Evolutionary conservation across 441 rosid species (phyloP).

Genomic region (Eruca vesicaria): DNA sequence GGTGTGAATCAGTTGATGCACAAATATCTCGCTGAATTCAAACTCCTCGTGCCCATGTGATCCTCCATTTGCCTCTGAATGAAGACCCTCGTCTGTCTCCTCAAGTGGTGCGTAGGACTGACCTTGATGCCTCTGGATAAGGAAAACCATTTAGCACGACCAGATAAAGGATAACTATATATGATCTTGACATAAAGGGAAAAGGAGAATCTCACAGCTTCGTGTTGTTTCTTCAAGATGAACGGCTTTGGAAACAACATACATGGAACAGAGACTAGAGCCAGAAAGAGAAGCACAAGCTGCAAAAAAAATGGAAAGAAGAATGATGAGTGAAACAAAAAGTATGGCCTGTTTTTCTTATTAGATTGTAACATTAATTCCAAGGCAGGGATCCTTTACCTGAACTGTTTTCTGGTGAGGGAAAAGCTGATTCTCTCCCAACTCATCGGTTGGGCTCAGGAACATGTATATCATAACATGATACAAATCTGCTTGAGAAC

Average conservation of each 20-base stretch:
- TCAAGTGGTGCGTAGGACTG: slow-evolving; percentile 53
- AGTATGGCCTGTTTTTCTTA: not conserved
- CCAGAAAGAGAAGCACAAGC: slow-evolving; percentile 70
- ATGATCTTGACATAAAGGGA: too few relatives aligned
- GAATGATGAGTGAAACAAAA: not conserved
- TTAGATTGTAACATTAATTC: slow-evolving; percentile 9
- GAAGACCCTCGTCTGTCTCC: slow-evolving; percentile 66
- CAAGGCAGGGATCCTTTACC: slow-evolving; percentile 39
- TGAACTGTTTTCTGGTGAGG: slow-evolving; percentile 67
- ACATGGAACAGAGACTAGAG: slow-evolving; percentile 92
- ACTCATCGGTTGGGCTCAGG: slow-evolving; percentile 84
- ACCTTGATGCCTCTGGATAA: slow-evolving; percentile 81
- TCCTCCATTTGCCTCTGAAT: slow-evolving; percentile 50
- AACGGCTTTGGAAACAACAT: slow-evolving; percentile 97
- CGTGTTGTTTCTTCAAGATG: slow-evolving; percentile 77
- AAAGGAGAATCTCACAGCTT: slow-evolving; percentile 48
- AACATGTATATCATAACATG: slow-evolving; percentile 96
- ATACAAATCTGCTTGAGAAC: slow-evolving; percentile 94
- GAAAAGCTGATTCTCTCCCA: slow-evolving; percentile 89
- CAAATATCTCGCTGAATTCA: slow-evolving; percentile 91
- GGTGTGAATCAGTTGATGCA: slow-evolving; percentile 92
- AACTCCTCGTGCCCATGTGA: slow-evolving; percentile 81
- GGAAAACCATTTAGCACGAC: not conserved
- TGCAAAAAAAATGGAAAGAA: slow-evolving; percentile 29
- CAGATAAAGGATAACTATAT: not conserved